Base-by-base conservation (phyloP, 2,329 filamentous ascomycete species). In the Rhexocercosporidium sp. region DNA sequence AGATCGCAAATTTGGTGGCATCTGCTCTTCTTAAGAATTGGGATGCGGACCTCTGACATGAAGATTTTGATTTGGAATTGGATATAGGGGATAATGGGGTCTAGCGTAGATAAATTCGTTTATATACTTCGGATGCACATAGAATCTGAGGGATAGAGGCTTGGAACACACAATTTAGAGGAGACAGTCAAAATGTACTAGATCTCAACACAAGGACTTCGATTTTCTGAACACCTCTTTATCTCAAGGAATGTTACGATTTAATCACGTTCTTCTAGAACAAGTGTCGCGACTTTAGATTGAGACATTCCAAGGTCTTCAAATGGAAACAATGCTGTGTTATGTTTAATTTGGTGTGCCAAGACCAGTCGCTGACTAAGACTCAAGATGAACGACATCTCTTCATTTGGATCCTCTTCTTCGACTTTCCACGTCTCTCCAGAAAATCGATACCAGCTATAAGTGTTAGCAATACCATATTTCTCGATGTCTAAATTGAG, bases 21-120 rank as follows among this genome's bases (percentile, higher is more conserved):
- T 75, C 56, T 75, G 74, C 57, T 72, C 73, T n/a, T 72, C 27
- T n/a, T 49, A 47, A 20, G 18, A 16, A 51, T 61, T 14, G 14
- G 18, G n/a, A 7, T 31, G 37, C 27, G 14, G 14, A 31, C 1
- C 8, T 20, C n/a, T 44, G 56, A 16, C 29, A 39, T 25, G 39
- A 49, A 9, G 25, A 37, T 61, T 9, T 51, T 51, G 59, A 61
- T 25, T 12, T 16, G 18, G 25, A 3, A 60, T 31, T 12, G 11
- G 39, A 12, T 12, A 22, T 14, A 14, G 14, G 25, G 18, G 20
- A 31, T 18, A 51, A 37, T 25, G 25, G 12, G 12, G 22, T 44
- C 1, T 25, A 22, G 56, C 37, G 56, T 54, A 14, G 12, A 44
- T 29, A 46, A 16, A 27, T 27, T 41, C 5, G 14, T 59, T 44